Evolutionary conservation across 129 eudicot species (phyloP).

Genomic region (Escallonia rubra): DNA sequence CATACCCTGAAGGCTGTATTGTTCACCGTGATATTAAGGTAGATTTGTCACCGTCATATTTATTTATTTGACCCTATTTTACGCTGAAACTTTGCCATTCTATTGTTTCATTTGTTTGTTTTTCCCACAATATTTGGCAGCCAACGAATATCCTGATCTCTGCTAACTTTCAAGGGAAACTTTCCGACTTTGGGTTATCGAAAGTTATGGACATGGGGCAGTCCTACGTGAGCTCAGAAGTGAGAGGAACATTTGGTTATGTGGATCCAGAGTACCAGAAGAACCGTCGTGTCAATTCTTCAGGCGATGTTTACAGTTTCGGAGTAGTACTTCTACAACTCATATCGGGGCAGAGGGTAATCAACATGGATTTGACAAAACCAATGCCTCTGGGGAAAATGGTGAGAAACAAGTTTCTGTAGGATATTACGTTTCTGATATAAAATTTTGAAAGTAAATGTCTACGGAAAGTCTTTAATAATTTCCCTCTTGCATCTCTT

Average conservation of each 20-base stretch:
- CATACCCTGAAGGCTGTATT: conserved; percentile 73
- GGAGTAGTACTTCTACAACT: conserved; percentile 78
- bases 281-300: conserved; percentile 61
- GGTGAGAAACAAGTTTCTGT: conserved; percentile 26
- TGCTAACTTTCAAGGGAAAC: conserved; percentile 62
- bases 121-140: conserved; percentile 23
- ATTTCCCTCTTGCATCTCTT: conserved; percentile 7
- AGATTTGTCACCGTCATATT: neutral
- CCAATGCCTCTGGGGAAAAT: conserved; percentile 66
- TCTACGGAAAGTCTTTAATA: too few relatives aligned
- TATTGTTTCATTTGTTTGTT: neutral
- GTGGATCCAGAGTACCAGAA: conserved; percentile 85
- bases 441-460: neutral
- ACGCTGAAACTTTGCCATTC: neutral
- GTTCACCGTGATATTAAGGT: conserved; percentile 88
- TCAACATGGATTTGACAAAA: conserved; percentile 47
- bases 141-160: conserved; percentile 75
- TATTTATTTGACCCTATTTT: neutral
- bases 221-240: conserved; percentile 82
- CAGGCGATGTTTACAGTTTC: conserved; percentile 76
- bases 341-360: conserved; percentile 70
- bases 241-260: conserved; percentile 83
- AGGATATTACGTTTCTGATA: neutral
- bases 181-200: conserved; percentile 78
- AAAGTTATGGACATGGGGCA: conserved; percentile 57